phyloP scores from a whole-genome alignment of 1,139 yeast species.

The Kodamaea alishanica region DNA sequence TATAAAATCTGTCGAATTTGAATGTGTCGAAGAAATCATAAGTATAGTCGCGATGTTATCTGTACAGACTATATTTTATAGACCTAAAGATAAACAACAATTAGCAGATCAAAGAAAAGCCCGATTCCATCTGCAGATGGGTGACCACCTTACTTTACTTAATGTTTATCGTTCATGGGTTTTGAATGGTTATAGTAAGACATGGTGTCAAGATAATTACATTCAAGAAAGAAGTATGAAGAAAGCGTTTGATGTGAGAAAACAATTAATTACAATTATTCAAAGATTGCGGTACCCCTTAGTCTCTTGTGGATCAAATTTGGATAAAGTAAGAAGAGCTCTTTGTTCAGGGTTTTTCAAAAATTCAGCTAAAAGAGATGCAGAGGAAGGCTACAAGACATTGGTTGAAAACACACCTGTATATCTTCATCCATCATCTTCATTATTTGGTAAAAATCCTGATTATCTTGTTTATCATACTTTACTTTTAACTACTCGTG shows the following conservation, averaged over 20 bases:
- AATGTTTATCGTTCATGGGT: slow-evolving; percentile 83
- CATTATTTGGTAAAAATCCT: slow-evolving; percentile 68
- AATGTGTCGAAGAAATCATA: slow-evolving; percentile 79
- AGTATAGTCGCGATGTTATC: slow-evolving; percentile 90
- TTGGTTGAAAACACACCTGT: slow-evolving; percentile 76
- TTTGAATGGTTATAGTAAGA: slow-evolving; percentile 52
- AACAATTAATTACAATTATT: slow-evolving; percentile 66
- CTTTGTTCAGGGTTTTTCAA: slow-evolving; percentile 86
- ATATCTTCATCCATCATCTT: slow-evolving; percentile 83
- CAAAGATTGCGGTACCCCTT: slow-evolving; percentile 49
- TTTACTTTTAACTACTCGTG: slow-evolving; percentile 73
- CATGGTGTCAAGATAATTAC: slow-evolving; percentile 82
- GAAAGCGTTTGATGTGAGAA: slow-evolving; percentile 74
- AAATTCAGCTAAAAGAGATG: slow-evolving; percentile 75
- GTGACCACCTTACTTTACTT: slow-evolving; percentile 83
- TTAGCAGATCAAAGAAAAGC: slow-evolving; percentile 74
- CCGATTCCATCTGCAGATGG: slow-evolving; percentile 70
- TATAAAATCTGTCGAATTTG: slow-evolving; percentile 66
- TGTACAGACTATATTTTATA: slow-evolving; percentile 76
- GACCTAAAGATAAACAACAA: slow-evolving; percentile 77
- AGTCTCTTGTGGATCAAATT: slow-evolving; percentile 57
- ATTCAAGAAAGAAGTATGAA: slow-evolving; percentile 77
- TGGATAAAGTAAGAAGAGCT: slow-evolving; percentile 64
- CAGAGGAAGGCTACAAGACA: slow-evolving; percentile 68
- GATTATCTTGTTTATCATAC: slow-evolving; percentile 85